Percentiles rank a stretch among this genome's conserved stretches.
These are phyloP conservation scores for Cordyceps javanica DNA, from an alignment of 2,329 filamentous ascomycete species.

Conservation along the genomic window DNA sequence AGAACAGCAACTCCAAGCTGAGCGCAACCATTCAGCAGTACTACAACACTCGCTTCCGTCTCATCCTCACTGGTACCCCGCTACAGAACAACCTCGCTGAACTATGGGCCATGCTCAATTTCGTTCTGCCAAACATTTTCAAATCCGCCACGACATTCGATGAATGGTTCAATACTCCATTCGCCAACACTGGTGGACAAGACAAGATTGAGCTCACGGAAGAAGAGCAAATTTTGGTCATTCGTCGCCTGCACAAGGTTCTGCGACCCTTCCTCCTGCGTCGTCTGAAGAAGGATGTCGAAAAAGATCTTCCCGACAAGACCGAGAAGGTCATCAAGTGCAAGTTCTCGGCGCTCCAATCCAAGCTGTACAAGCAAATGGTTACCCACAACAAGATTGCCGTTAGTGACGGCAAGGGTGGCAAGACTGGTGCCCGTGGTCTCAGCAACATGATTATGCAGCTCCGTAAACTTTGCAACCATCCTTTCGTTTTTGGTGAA, in stretches of 20 bases:
- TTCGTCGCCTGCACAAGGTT: conserved; percentile 97
- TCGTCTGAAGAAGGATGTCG: conserved; percentile 98
- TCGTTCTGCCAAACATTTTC: conserved; percentile 96
- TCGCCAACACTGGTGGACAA: conserved; percentile 94
- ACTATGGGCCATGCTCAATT: conserved; percentile 97
- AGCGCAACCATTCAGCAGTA: conserved; percentile 92
- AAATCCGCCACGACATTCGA: conserved; percentile 98
- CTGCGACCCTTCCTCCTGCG: conserved; percentile 93
- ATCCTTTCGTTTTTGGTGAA: conserved; percentile 96
- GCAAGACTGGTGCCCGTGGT: conserved; percentile 88
- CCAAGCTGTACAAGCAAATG: conserved; percentile 95
- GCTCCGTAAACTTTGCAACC: conserved; percentile 95
- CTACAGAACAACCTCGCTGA: conserved; percentile 96
- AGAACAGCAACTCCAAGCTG: conserved; percentile 94
- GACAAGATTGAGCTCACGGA: conserved; percentile 98
- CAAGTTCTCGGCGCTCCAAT: conserved; percentile 91
- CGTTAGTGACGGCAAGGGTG: conserved; percentile 91
- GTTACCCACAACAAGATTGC: conserved; percentile 91
- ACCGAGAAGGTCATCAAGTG: conserved; percentile 99
- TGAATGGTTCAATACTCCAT: conserved; percentile 99
- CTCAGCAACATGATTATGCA: conserved; percentile 99
- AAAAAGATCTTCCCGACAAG: conserved; percentile 98
- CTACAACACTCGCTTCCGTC: conserved; percentile 88
- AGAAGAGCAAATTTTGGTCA: conserved; percentile 99
- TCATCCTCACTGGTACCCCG: conserved; percentile 95